Evolutionary conservation across 2,329 filamentous ascomycete species (phyloP), one percentile per base, ranked within the genome.

Genomic region (Cadophora luteo-olivacea): DNA sequence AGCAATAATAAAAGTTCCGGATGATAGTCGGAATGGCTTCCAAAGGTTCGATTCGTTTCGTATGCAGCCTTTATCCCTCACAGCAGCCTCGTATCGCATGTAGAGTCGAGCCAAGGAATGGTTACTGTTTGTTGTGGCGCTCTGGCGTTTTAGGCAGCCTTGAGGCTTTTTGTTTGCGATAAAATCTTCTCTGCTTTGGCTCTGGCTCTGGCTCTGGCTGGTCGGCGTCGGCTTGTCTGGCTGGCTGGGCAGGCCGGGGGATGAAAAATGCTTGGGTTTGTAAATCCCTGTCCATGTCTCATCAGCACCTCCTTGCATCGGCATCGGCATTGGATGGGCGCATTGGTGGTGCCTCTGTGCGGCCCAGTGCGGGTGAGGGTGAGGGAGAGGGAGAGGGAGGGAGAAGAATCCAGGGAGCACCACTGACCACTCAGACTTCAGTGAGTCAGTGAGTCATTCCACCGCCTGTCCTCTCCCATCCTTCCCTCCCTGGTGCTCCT

Each of bases 391-490:
- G 36, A 38, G 36, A n/a, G n/a, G n/a, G 38, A 45, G 11, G 38
- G 38, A 45, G 38, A 36, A 36, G 33, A 36, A 36, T 2, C 29
- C 3, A 14, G 12, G 8, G 36, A 38, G 36, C 29, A 29, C 29
- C 29, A 29, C 36, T 38, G 3, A 29, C 29, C 29, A 29, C 36
- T 38, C 36, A 11, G 36, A 9, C 12, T 38, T 38, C 36, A 38
- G 36, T 38, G 36, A 38, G 36, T 38, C 36, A 38, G 57, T 60
- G 57, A 60, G 57, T 60, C 57, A 60, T 60, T 60, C 57, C 57
- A 33, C 19, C n/a, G 45, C 45, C 19, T 22, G 45, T 49, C 3
- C 41, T 45, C 41, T 14, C 36, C 36, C 36, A 11, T 14, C 36
- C 41, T 19, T 16, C 41, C 45, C 45, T 22, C 19, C 45, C 45